Evolutionary conservation across 352 stramenopile species (phyloP).

Genomic region (Pythium aphanidermatum): DNA sequence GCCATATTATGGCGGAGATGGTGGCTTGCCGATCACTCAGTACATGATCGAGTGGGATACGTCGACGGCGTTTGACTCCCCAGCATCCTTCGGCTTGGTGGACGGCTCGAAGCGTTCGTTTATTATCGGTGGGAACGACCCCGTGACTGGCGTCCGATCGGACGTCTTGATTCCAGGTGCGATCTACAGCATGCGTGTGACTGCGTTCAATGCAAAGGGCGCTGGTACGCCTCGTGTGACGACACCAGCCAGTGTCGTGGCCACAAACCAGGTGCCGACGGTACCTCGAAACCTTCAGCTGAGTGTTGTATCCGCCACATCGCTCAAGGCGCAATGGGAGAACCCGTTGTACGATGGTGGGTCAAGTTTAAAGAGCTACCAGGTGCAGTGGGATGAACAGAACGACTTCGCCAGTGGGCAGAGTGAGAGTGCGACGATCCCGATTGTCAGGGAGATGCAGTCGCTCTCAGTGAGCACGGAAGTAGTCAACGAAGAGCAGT

Average conservation of each 20-base stretch:
- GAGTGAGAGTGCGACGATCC: constrained; percentile 60
- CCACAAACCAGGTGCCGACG: constrained; percentile 58
- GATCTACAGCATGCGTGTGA: constrained; percentile 75
- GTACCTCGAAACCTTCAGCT: constrained; percentile 50
- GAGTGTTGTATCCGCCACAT: constrained; percentile 52
- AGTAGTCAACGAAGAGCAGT: constrained; percentile 92
- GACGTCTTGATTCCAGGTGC: constrained; percentile 70
- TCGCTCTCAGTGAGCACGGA: constrained; percentile 67
- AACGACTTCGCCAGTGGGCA: constrained; percentile 64
- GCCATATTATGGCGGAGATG: constrained; percentile 87
- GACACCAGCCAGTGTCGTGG: constrained; percentile 36
- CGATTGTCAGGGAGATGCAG: constrained; percentile 91
- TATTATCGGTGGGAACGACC: constrained; percentile 90
- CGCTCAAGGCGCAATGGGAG: constrained; percentile 78
- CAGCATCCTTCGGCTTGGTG: constrained; percentile 64
- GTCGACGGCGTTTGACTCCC: constrained; percentile 85
- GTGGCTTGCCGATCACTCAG: constrained; percentile 88
- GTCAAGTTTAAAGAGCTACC: constrained; percentile 62
- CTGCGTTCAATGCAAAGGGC: constrained; percentile 70
- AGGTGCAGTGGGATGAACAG: constrained; percentile 81
- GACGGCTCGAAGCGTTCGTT: constrained; percentile 44
- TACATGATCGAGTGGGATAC: constrained; percentile 97
- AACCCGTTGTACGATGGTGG: constrained; percentile 91
- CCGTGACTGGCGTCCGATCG: constrained; percentile 89
- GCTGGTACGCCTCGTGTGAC: constrained; percentile 40